Conservation (phyloP, 768 basidiomycete species). For the Chlorophyllum brunneum region DNA sequence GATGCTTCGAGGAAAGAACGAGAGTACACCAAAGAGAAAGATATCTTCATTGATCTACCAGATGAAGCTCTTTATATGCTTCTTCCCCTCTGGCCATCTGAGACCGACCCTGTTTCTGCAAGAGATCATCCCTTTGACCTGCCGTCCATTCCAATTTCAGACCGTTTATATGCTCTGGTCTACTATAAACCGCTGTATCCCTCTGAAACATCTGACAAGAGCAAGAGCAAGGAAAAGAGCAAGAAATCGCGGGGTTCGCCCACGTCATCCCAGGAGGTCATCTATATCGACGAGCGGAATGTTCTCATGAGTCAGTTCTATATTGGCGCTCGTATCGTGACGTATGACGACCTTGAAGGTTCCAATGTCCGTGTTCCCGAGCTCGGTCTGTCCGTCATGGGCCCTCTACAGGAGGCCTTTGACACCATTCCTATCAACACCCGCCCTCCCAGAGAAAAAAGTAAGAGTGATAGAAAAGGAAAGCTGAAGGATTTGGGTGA, state of each 20-base stretch:
- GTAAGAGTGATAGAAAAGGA: slow-evolving; percentile 14
- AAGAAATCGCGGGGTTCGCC: slow-evolving; percentile 39
- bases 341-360: slow-evolving; percentile 67
- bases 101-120: slow-evolving; percentile 49
- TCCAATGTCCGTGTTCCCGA: slow-evolving; percentile 73
- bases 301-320: slow-evolving; percentile 64
- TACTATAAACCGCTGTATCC: slow-evolving; percentile 54
- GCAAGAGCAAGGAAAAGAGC: slow-evolving; percentile 33
- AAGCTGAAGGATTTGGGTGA: slow-evolving; percentile 6
- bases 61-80: slow-evolving; percentile 77
- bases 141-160: slow-evolving; percentile 41
- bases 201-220: slow-evolving; percentile 21
- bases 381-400: slow-evolving; percentile 64
- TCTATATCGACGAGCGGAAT: slow-evolving; percentile 33
- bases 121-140: slow-evolving; percentile 25
- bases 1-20: slow-evolving; percentile 26
- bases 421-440: slow-evolving; percentile 36
- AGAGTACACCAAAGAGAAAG: slow-evolving; percentile 23
- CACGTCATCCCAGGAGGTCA: slow-evolving; percentile 31
- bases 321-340: slow-evolving; percentile 69
- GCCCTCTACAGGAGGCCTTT: slow-evolving; percentile 51
- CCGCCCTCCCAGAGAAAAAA: background rate
- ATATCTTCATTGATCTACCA: slow-evolving; percentile 60
- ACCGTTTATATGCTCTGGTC: slow-evolving; percentile 71
- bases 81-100: slow-evolving; percentile 79